Evolutionary conservation across 2,329 filamentous ascomycete species (phyloP).

Genomic region (Cercospora brassicicola): DNA sequence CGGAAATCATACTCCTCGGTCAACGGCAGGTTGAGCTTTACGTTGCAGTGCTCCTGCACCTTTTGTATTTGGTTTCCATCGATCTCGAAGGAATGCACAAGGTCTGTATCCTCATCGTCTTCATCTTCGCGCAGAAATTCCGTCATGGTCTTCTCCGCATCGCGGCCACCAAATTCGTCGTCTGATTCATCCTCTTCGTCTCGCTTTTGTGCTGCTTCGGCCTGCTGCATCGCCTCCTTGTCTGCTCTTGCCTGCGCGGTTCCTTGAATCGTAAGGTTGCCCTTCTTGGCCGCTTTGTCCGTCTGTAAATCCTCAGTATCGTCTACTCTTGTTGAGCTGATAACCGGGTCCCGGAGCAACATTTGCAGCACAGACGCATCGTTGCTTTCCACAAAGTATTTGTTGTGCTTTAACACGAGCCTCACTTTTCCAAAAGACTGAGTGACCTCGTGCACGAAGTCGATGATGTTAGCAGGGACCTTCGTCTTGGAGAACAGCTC

Average conservation of each 20-base stretch:
- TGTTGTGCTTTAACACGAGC: conserved; percentile 89
- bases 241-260: conserved; percentile 90
- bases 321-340: conserved; percentile 76
- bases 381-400: conserved; percentile 89
- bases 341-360: conserved; percentile 79
- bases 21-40: conserved; percentile 81
- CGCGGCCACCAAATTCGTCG: conserved; percentile 54
- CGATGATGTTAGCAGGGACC: conserved; percentile 74
- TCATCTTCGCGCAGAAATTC: conserved; percentile 68
- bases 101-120: conserved; percentile 81
- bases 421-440: conserved; percentile 94
- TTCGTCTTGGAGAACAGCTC: conserved; percentile 87
- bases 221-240: conserved; percentile 64
- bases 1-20: conserved; percentile 97
- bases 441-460: conserved; percentile 79
- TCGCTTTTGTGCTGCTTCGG: conserved; percentile 46
- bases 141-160: conserved; percentile 60
- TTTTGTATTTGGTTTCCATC: conserved; percentile 76
- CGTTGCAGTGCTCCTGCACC: conserved; percentile 79
- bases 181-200: conserved; percentile 55
- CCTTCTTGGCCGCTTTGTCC: conserved; percentile 81
- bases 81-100: conserved; percentile 92
- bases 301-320: conserved; percentile 71
- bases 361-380: conserved; percentile 83
- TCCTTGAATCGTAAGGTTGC: conserved; percentile 84